A percentile compares a stretch with the other conserved stretches of the same genome.
These are phyloP conservation scores for Amaranthus palmeri DNA, from an alignment of 148 eudicot genomes.

Conservation along the genomic window DNA sequence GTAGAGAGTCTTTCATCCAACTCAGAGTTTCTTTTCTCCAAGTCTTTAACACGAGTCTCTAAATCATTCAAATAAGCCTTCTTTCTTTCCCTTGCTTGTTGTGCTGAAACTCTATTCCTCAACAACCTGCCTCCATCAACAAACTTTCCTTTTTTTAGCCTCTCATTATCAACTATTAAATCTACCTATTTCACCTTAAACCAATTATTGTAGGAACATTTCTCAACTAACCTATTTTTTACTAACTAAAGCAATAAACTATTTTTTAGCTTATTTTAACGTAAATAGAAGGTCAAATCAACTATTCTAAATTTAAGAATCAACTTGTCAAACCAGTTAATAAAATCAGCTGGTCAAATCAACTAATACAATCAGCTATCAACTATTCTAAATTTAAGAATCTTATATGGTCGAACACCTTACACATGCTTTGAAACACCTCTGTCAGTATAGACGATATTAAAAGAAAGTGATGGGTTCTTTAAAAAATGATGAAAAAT, in stretches of 20 bases:
- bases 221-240: not conserved
- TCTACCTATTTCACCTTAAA: slow-evolving; percentile 1
- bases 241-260: too few species aligned
- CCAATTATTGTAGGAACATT: not conserved
- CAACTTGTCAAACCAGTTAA: too few species aligned
- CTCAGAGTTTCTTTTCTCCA: slow-evolving; percentile 88
- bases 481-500: not conserved
- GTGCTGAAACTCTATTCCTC: slow-evolving; percentile 98
- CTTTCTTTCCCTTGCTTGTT: slow-evolving; percentile 98
- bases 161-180: slow-evolving; percentile 9
- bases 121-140: slow-evolving; percentile 49
- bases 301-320: too few species aligned
- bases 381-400: too few species aligned
- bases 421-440: too few species aligned
- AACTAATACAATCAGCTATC: too few species aligned
- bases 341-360: too few species aligned
- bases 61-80: slow-evolving; percentile 81
- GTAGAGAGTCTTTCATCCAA: slow-evolving; percentile 87
- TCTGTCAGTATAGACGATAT: too few species aligned
- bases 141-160: not conserved
- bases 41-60: slow-evolving; percentile 70
- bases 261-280: too few species aligned
- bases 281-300: too few species aligned
- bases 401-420: too few species aligned
- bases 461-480: too few species aligned